These are phyloP conservation scores for Tricholoma sp. DNA, from an alignment of 768 basidiomycete genomes.

Conservation along the genomic window DNA sequence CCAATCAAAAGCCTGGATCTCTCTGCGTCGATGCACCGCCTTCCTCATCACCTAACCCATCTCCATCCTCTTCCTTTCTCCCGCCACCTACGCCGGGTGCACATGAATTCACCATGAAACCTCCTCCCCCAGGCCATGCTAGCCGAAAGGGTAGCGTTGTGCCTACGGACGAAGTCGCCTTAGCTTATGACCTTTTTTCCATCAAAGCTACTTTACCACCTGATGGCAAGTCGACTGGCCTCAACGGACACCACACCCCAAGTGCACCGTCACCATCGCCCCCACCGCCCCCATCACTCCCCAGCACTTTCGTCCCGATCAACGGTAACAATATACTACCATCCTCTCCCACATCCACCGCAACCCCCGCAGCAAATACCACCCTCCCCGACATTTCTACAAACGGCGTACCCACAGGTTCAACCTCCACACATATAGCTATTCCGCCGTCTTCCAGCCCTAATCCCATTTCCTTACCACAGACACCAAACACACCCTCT, in stretches of 20 bases:
- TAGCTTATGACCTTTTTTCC: neutral
- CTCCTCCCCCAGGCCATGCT: no score
- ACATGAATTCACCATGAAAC: neutral
- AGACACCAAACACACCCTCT: neutral
- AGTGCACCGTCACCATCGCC: neutral
- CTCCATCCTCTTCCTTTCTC: no score
- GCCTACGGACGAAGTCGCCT: neutral
- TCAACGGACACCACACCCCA: neutral
- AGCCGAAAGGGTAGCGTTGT: no score
- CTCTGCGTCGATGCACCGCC: no score
- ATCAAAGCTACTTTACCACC: neutral
- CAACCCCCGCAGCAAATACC: neutral
- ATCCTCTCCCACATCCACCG: neutral
- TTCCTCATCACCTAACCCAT: no score
- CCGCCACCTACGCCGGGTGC: no score
- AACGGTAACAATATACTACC: neutral
- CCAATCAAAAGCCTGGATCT: no score
- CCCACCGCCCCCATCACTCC: neutral
- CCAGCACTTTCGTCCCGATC: neutral
- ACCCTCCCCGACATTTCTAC: neutral
- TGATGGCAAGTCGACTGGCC: neutral
- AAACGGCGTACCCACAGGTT: neutral
- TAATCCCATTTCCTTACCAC: neutral
- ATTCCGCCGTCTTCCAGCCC: neutral
- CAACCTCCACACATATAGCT: neutral